Conservation (phyloP, 768 basidiomycete species). For the Kwoniella mangroviensis region DNA sequence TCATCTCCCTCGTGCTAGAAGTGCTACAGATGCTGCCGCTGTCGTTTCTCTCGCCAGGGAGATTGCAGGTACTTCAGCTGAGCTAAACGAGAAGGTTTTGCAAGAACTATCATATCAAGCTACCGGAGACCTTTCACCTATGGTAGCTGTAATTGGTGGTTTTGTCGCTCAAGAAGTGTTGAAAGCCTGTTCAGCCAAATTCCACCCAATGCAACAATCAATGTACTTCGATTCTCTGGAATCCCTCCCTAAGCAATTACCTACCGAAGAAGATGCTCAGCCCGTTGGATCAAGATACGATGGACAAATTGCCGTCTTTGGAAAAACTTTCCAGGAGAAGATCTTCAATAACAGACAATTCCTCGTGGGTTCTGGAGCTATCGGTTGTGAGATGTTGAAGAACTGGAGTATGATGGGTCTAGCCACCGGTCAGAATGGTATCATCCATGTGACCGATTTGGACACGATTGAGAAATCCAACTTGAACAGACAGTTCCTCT, state of each 20-base stretch:
- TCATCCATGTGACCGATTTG: constrained; percentile 91
- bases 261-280: constrained; percentile 80
- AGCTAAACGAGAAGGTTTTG: constrained; percentile 75
- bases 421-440: constrained; percentile 72
- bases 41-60: constrained; percentile 80
- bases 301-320: constrained; percentile 93
- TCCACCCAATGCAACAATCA: constrained; percentile 93
- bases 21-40: constrained; percentile 73
- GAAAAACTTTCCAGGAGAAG: constrained; percentile 87
- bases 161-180: constrained; percentile 98
- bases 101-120: constrained; percentile 90
- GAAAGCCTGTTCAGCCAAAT: constrained; percentile 96
- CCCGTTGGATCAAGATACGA: constrained; percentile 86
- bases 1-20: constrained; percentile 79
- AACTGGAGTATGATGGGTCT: constrained; percentile 99
- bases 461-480: constrained; percentile 99
- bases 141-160: constrained; percentile 91
- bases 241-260: constrained; percentile 76
- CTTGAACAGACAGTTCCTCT: constrained; percentile 95
- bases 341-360: constrained; percentile 89
- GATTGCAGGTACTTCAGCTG: constrained; percentile 67
- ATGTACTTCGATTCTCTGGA: constrained; percentile 98
- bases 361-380: constrained; percentile 97
- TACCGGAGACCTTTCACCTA: constrained; percentile 82
- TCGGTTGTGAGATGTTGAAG: constrained; percentile 99